Conservation (phyloP, 805 yeast genomes). For the Zygosaccharomyces gambellarensis region DNA sequence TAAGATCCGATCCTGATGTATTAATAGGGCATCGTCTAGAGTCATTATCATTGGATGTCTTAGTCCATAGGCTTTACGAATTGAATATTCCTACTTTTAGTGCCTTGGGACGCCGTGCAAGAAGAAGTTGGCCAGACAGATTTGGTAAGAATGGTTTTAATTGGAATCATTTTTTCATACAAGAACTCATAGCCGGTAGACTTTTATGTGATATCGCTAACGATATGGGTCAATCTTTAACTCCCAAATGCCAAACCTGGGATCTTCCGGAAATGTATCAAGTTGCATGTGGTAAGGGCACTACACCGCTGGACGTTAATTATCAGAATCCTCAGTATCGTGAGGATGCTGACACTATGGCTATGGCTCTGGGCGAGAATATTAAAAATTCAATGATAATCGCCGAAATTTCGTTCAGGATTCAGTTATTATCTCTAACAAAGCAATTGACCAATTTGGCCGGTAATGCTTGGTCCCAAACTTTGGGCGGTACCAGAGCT, state of each 20-base stretch:
- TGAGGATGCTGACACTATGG: constrained; percentile 60
- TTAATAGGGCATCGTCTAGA: constrained; percentile 85
- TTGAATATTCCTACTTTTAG: constrained; percentile 73
- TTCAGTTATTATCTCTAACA: constrained; percentile 82
- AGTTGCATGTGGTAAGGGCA: constrained; percentile 63
- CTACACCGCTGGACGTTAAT: constrained; percentile 65
- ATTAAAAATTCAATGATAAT: constrained; percentile 60
- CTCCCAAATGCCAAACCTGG: constrained; percentile 92
- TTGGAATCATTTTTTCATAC: constrained; percentile 50
- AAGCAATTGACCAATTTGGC: constrained; percentile 89
- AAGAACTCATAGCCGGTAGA: constrained; percentile 79
- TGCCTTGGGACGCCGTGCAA: constrained; percentile 72
- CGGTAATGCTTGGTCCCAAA: constrained; percentile 96
- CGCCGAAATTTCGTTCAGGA: constrained; percentile 72
- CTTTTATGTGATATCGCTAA: constrained; percentile 88
- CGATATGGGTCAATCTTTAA: constrained; percentile 89
- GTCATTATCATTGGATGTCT: constrained; percentile 67
- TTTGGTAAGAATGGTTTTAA: constrained; percentile 52
- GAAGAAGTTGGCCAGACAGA: constrained; percentile 73
- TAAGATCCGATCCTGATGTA: constrained; percentile 85
- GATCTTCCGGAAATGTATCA: constrained; percentile 87
- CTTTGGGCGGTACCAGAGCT: constrained; percentile 90
- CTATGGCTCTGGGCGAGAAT: constrained; percentile 69
- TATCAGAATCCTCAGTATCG: constrained; percentile 59
- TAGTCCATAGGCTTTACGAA: constrained; percentile 76